These are phyloP conservation scores for Candolleomyces eurysporus DNA, from an alignment of 768 basidiomycete species.

Conservation along the genomic window DNA sequence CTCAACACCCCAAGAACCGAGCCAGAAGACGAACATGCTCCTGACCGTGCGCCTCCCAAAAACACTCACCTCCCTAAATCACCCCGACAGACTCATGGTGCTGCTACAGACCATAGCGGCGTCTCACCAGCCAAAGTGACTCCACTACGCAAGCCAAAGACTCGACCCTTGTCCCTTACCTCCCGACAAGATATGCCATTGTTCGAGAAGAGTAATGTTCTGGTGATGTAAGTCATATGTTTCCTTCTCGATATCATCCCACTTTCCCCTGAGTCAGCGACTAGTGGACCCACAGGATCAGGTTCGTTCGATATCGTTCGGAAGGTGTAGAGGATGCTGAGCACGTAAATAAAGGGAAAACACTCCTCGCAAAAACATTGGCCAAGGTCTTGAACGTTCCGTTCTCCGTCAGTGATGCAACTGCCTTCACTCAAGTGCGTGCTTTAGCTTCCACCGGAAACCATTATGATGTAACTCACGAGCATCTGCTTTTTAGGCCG, in stretches of 20 bases:
- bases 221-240: constrained; percentile 67
- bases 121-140: constrained; percentile 60
- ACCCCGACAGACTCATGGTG: background rate
- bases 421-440: constrained; percentile 83
- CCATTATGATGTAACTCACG: constrained; percentile 15
- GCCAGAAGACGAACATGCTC: constrained; percentile 10
- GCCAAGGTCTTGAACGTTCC: constrained; percentile 90
- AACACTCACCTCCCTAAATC: background rate
- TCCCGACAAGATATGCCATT: constrained; percentile 44
- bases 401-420: constrained; percentile 92
- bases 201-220: constrained; percentile 95
- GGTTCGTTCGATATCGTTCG: constrained; percentile 38
- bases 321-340: background rate
- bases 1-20: constrained; percentile 26
- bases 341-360: constrained; percentile 61
- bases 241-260: background rate
- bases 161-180: constrained; percentile 34
- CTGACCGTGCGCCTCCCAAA: constrained; percentile 13
- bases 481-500: constrained; percentile 44
- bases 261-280: background rate
- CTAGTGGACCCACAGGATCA: constrained; percentile 82
- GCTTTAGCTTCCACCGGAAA: constrained; percentile 12
- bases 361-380: constrained; percentile 86
- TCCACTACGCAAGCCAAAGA: constrained; percentile 45
- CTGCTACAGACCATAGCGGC: constrained; percentile 29